Conservation (phyloP, 2,329 filamentous ascomycete genomes). For the Alternaria panax region DNA sequence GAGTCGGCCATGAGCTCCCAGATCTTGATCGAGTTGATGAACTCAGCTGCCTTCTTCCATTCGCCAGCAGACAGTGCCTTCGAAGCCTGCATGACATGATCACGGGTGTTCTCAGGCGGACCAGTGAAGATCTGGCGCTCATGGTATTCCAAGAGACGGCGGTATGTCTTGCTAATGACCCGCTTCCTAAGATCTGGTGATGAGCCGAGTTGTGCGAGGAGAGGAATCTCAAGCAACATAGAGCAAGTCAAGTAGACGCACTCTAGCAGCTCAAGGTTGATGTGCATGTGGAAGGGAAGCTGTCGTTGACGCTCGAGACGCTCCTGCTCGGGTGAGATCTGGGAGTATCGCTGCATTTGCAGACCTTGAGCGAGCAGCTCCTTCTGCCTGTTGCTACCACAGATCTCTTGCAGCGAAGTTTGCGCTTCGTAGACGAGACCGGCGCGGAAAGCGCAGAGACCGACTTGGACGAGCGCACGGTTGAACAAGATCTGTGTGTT, state of each 20-base stretch:
- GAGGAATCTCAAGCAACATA: conserved; percentile 98
- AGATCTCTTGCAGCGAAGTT: conserved; percentile 97
- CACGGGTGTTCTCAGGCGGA: conserved; percentile 96
- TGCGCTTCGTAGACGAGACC: conserved; percentile 97
- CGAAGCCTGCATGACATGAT: conserved; percentile 99
- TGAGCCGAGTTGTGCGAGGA: conserved; percentile 94
- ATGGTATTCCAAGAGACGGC: conserved; percentile 98
- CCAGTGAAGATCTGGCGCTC: conserved; percentile 99
- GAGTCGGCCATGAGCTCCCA: conserved; percentile 97
- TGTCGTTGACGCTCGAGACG: conserved; percentile 96
- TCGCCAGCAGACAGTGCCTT: conserved; percentile 96
- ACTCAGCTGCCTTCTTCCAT: conserved; percentile 95
- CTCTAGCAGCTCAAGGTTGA: conserved; percentile 97
- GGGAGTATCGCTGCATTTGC: conserved; percentile 95
- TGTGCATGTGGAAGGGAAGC: conserved; percentile 99
- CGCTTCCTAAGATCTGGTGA: conserved; percentile 97
- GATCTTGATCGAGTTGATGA: conserved; percentile 98
- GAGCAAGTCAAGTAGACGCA: conserved; percentile 98
- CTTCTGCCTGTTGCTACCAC: conserved; percentile 96
- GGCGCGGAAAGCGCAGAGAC: conserved; percentile 96
- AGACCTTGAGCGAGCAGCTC: conserved; percentile 97
- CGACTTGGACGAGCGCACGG: conserved; percentile 95
- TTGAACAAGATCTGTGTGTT: conserved; percentile 99
- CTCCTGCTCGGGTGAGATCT: conserved; percentile 97
- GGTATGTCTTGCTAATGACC: conserved; percentile 99